phyloP scores from a whole-genome alignment of 345 rosid species.

The Zanthoxylum bungeanum region DNA sequence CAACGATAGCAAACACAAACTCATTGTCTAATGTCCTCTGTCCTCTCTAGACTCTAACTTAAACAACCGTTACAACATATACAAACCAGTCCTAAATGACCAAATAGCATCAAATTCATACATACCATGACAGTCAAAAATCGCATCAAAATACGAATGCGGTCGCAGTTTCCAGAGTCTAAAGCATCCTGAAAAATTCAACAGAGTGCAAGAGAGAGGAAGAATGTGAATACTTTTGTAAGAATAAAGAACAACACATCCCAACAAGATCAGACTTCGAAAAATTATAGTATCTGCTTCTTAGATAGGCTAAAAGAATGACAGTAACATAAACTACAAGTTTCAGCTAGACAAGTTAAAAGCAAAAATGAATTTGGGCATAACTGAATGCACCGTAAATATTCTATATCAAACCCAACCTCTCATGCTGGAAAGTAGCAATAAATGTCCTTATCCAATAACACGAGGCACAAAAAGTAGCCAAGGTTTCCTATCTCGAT shows the following conservation, averaged over 20 bases:
- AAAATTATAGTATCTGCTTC: not conserved
- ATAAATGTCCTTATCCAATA: not conserved
- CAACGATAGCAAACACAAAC: not conserved
- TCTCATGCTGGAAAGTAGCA: not conserved
- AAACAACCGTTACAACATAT: not conserved
- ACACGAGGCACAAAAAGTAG: not conserved
- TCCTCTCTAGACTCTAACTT: not conserved
- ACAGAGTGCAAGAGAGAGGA: too few species aligned
- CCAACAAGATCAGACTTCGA: not conserved
- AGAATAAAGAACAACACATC: not conserved
- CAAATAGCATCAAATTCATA: conserved; percentile 5
- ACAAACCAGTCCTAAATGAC: not conserved
- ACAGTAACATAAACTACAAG: not conserved
- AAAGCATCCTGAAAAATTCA: conserved; percentile 64
- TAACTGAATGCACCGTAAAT: not conserved
- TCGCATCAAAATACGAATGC: conserved; percentile 81
- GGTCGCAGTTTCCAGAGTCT: conserved; percentile 64
- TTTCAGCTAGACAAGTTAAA: not conserved
- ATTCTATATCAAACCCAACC: not conserved
- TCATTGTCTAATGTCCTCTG: not conserved
- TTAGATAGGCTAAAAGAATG: not conserved
- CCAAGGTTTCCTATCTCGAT: not conserved
- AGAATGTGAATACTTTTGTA: not conserved
- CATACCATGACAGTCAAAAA: conserved; percentile 82
- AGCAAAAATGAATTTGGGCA: not conserved